Conservation (phyloP, 176 grass and related monocot species). For the Hyparrhenia diplandra region DNA sequence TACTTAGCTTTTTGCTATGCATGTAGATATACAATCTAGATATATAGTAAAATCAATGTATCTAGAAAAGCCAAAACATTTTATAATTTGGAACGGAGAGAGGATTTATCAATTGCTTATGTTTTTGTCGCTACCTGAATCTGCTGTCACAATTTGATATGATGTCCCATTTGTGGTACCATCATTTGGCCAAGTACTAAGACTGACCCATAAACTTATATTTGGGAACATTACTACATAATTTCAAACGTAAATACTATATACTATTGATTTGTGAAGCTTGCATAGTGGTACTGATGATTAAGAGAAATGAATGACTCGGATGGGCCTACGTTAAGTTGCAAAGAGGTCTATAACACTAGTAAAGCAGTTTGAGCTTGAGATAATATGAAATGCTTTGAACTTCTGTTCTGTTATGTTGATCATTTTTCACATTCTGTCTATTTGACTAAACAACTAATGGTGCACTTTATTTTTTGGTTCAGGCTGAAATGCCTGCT, state of each 20-base stretch:
- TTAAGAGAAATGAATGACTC: not conserved
- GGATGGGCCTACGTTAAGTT: not conserved
- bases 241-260: not conserved
- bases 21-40: not conserved
- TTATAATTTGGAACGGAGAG: not conserved
- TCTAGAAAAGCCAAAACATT: not conserved
- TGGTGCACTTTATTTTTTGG: not conserved
- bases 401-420: not conserved
- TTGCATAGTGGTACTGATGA: not conserved
- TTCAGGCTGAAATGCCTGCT: constrained; percentile 99
- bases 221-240: not conserved
- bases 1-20: not conserved
- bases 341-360: not conserved
- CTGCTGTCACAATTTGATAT: not conserved
- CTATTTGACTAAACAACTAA: not conserved
- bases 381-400: not conserved
- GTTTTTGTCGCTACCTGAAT: not conserved
- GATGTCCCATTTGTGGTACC: not conserved
- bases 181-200: not conserved
- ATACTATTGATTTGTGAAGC: not conserved
- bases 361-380: constrained; percentile 3
- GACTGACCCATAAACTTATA: not conserved
- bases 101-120: not conserved
- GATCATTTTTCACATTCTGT: not conserved
- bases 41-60: not conserved